These are phyloP conservation scores for Hyphopichia buzzinii DNA, from an alignment of 1,139 yeast species.

Conservation along the genomic window DNA sequence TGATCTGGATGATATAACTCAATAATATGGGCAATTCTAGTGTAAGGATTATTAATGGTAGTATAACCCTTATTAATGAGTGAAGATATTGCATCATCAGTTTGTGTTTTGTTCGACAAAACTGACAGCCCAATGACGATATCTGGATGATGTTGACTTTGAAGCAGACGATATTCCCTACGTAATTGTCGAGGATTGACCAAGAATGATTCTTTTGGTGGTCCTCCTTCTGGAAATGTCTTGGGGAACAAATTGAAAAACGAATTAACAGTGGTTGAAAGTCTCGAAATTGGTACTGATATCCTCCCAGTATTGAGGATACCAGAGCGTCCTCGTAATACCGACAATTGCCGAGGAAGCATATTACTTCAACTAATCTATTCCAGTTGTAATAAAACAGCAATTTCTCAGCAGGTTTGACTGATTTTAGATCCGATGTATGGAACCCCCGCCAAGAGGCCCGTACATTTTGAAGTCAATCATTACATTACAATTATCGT, in stretches of 20 bases:
- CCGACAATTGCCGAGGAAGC: background rate
- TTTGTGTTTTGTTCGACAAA: slow-evolving; percentile 10
- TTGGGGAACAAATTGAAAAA: slow-evolving; percentile 70
- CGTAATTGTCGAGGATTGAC: slow-evolving; percentile 57
- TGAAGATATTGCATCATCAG: slow-evolving; percentile 40
- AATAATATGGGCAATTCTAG: slow-evolving; percentile 48
- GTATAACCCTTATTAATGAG: slow-evolving; percentile 74
- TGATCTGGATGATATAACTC: slow-evolving; percentile 37
- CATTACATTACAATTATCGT: no score
- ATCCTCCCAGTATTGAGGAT: slow-evolving; percentile 1
- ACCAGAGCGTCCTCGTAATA: background rate
- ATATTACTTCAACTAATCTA: no score
- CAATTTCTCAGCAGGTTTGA: no score
- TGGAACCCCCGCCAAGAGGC: no score
- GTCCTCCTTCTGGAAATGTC: slow-evolving; percentile 67
- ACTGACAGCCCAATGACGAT: slow-evolving; percentile 33
- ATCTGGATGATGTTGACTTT: slow-evolving; percentile 82
- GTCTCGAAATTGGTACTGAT: slow-evolving; percentile 1
- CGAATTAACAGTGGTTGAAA: slow-evolving; percentile 14
- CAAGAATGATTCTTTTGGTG: slow-evolving; percentile 60
- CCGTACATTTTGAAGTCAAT: no score
- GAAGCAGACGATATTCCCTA: slow-evolving; percentile 71
- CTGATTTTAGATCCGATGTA: no score
- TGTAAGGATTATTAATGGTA: slow-evolving; percentile 65
- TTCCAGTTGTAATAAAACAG: no score